A percentile compares a stretch with the other conserved stretches of the same genome.
phyloP scores from a whole-genome alignment of 192 early-diverging fungal genomes.

The Bifiguratus adelaidae region DNA sequence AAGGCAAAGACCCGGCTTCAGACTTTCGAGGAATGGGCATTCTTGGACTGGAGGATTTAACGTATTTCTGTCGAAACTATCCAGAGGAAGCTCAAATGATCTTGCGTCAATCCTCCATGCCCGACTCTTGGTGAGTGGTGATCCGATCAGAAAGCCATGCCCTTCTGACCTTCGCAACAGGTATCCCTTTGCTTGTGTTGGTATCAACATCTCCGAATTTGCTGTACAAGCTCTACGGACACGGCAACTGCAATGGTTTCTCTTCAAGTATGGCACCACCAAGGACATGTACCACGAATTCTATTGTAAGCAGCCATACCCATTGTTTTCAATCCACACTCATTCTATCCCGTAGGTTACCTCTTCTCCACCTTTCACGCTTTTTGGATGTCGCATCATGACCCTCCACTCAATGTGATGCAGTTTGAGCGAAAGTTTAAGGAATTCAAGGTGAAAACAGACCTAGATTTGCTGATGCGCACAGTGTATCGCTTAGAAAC shows the following conservation, averaged over 20 bases:
- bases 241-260: conserved; percentile 49
- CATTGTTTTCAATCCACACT: not conserved
- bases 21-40: conserved; percentile 86
- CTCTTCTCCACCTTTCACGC: conserved; percentile 54
- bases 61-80: conserved; percentile 53
- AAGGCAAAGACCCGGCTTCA: conserved; percentile 73
- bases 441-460: conserved; percentile 40
- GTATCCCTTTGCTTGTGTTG: conserved; percentile 75
- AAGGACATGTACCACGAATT: conserved; percentile 54
- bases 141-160: not conserved
- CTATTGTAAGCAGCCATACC: conserved; percentile 49
- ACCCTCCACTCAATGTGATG: conserved; percentile 48
- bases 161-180: conserved; percentile 10
- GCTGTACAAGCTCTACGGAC: conserved; percentile 46
- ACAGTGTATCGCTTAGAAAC: no score
- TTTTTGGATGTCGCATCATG: conserved; percentile 43
- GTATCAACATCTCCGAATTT: conserved; percentile 68
- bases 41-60: conserved; percentile 60
- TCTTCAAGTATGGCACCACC: conserved; percentile 46
- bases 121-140: conserved; percentile 38
- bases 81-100: conserved; percentile 35
- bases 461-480: conserved; percentile 29
- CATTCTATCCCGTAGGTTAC: conserved; percentile 31
- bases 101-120: conserved; percentile 48
- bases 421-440: conserved; percentile 60